Base-by-base conservation (phyloP, 2,329 filamentous ascomycete species). In the Mycosphaerella arachidis region DNA sequence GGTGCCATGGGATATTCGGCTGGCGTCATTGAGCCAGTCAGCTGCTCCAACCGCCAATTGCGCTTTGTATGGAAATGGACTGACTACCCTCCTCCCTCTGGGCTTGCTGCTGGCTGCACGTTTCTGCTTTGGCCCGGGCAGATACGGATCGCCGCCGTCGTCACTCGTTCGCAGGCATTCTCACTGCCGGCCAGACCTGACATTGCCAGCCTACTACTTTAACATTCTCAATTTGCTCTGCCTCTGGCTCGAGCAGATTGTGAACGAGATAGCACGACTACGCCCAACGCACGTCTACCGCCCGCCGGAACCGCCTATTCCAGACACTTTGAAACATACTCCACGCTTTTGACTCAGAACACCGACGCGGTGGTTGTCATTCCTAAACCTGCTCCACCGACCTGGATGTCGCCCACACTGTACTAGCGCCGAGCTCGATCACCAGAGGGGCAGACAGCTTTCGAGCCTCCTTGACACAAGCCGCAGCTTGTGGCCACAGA, bases 381-480 rank as follows among this genome's bases (percentile, higher is more conserved):
- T 68, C 69, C 65, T 59, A 60, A 58, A 55, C 58, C 62, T 53
- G 61, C 62, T 68, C 69, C 69, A 66, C 62, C 62, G 48, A 71
- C 70, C 69, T 66, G 69, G 68, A 64, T 69, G 61, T 60, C 60
- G 54, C 48, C 65, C 64, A 66, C 67, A 66, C 67, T 64, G 53
- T 59, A 56, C 58, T 63, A 58, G 53, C 63, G 64, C 64, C 60
- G 59, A 65, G 63, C 60, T 59, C 58, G 61, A 66, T 66, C 61
- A 56, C 63, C 60, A 63, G 51, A 66, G 60, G 53, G 57, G 53
- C 58, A 52, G 53, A 57, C 59, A 52, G 27, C 64, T 52, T 52
- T 56, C 59, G 61, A 60, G 56, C 61, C 61, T 63, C 59, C 60
- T 66, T 62, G 63, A 63, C 64, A 65, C 62, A 62, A 62, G 57